These are phyloP conservation scores for Leishmania braziliensis DNA, from an alignment of 208 protist species.

Conservation along the genomic window DNA sequence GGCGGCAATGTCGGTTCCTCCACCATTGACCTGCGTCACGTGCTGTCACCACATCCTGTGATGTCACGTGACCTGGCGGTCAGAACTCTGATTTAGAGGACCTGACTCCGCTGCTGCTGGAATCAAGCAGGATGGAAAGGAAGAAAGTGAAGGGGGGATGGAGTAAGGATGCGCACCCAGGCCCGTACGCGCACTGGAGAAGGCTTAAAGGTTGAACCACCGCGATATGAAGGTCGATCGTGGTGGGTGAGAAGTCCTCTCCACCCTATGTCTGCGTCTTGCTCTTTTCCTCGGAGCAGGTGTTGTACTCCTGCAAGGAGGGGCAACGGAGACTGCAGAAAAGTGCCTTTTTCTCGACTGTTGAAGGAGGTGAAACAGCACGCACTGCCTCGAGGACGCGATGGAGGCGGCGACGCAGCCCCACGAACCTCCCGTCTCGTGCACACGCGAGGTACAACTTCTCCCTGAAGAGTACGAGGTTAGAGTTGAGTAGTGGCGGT, in stretches of 20 bases:
- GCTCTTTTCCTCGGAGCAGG: not conserved
- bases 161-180: not conserved
- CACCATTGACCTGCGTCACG: not conserved
- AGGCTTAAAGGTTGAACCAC: not conserved
- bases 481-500: not conserved
- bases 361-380: not conserved
- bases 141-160: not conserved
- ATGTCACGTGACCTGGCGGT: constrained; percentile 32
- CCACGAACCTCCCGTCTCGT: not conserved
- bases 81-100: constrained; percentile 3
- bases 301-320: not conserved
- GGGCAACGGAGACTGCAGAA: not conserved
- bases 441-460: not conserved
- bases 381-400: not conserved
- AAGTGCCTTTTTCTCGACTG: not conserved
- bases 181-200: not conserved
- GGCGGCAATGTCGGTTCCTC: not conserved
- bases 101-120: not conserved
- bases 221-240: not conserved
- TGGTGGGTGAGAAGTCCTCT: too few species aligned
- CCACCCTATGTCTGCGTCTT: not conserved
- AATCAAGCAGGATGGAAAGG: not conserved
- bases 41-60: constrained; percentile 30
- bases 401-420: not conserved
- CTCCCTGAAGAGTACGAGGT: not conserved